A percentile compares a stretch with the other conserved stretches of the same genome.
These are phyloP conservation scores for Tolypocladium ophioglossoides DNA, from an alignment of 2,329 filamentous ascomycete species.

Conservation along the genomic window DNA sequence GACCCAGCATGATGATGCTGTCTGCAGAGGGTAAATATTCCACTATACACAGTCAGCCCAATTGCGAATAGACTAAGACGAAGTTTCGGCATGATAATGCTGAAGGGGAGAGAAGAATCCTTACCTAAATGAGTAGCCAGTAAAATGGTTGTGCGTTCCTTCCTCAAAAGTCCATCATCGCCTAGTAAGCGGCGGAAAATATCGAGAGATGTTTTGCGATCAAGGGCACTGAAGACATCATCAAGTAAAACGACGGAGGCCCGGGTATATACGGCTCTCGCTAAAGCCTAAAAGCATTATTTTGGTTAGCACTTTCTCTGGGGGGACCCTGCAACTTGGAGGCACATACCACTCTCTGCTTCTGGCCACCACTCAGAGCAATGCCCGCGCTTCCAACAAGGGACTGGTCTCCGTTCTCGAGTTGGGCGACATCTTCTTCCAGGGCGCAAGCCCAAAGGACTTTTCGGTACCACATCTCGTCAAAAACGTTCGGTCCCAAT, in stretches of 20 bases:
- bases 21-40: background rate
- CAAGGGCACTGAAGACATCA: conserved; percentile 2
- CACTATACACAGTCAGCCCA: background rate
- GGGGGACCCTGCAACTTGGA: background rate
- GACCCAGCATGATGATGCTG: background rate
- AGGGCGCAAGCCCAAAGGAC: conserved; percentile 18
- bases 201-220: conserved; percentile 1
- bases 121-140: conserved; percentile 3
- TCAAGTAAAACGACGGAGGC: background rate
- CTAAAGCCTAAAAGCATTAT: background rate
- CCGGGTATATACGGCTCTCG: conserved; percentile 3
- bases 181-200: conserved; percentile 1
- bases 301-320: background rate
- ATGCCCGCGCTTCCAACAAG: conserved; percentile 23
- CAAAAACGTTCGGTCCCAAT: conserved; percentile 12
- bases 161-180: conserved; percentile 1
- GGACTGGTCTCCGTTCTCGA: conserved; percentile 21
- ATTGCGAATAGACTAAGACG: background rate
- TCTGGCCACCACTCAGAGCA: conserved; percentile 26
- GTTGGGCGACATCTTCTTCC: conserved; percentile 12
- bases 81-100: background rate
- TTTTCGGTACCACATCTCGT: conserved; percentile 13
- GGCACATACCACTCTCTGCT: conserved; percentile 19
- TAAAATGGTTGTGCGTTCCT: background rate
- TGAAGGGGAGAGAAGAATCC: background rate